Evolutionary conservation across 208 protist species (phyloP), one percentile per base, ranked within the genome.

Genomic region (Acanthamoeba culbertsoni): DNA sequence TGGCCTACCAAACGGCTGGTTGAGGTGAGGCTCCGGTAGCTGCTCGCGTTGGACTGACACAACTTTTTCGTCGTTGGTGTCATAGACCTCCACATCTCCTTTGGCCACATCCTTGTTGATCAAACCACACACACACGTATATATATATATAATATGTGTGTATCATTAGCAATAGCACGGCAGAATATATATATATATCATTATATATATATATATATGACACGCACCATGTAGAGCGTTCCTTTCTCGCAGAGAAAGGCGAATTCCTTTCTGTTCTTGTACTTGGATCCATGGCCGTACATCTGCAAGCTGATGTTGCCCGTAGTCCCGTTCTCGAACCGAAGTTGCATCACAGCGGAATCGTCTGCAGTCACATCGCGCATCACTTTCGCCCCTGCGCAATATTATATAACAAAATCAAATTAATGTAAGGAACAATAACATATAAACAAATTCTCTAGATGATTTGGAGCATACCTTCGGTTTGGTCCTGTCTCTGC

Each of bases 331-430:
- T 82, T 59, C 10, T 26, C 48, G 88, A 93, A 94, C 51, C 93
- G 51, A 23, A 95, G 31, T 28, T 95, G 91, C n/a, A 95, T 71
- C n/a, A 55, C 31, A 20, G 45, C 86, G 31, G 89, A 92, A 33
- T 95, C 94, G 45, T 95, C 94, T 5, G 63, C 55, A 4, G 86
- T 94, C 57, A 71, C 75, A 37, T 94, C 53, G 68, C 42, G 46
- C 46, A 73, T 71, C 77, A 6, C 20, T 63, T 63, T 55, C 77
- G 26, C 65, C 91, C n/a, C 93, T 89, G 55, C 86, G 93, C 14
- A 77, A 23, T 73, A 48, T 18, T 86, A 89, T 14, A 51, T n/a
- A n/a, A n/a, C n/a, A n/a, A n/a, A n/a, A n/a, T n/a, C n/a, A n/a
- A n/a, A n/a, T n/a, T n/a, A n/a, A n/a, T n/a, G n/a, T n/a, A n/a